These are phyloP conservation scores for Alternaria consortialis DNA, from an alignment of 2,329 filamentous ascomycete genomes.

Conservation along the genomic window DNA sequence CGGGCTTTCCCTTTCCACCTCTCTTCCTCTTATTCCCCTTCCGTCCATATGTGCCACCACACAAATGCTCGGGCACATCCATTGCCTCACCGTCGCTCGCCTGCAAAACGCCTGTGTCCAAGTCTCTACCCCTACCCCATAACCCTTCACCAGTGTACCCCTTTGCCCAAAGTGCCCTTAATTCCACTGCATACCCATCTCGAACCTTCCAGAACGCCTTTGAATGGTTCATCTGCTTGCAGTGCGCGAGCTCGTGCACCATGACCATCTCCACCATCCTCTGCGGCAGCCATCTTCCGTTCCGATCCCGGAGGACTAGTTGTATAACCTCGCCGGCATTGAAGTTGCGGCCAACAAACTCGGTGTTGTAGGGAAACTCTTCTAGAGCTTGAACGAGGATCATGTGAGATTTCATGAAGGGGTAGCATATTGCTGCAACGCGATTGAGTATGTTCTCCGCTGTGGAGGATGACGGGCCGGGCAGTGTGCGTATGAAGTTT, in stretches of 20 bases:
- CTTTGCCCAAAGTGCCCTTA: conserved; percentile 74
- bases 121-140: conserved; percentile 76
- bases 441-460: conserved; percentile 49
- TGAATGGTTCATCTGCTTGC: conserved; percentile 91
- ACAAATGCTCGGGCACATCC: conserved; percentile 68
- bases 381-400: conserved; percentile 68
- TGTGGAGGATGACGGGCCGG: conserved; percentile 59
- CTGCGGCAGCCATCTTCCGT: conserved; percentile 77
- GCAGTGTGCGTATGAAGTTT: conserved; percentile 83
- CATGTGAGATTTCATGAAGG: conserved; percentile 61
- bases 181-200: conserved; percentile 74
- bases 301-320: conserved; percentile 76
- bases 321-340: conserved; percentile 89
- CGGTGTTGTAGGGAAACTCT: conserved; percentile 80
- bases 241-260: conserved; percentile 91
- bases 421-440: conserved; percentile 74
- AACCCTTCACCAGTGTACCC: conserved; percentile 82
- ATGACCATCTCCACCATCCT: conserved; percentile 91
- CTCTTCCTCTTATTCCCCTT: conserved; percentile 62
- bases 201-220: conserved; percentile 82
- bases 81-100: conserved; percentile 32
- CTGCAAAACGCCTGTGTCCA: conserved; percentile 59
- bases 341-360: conserved; percentile 90
- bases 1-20: conserved; percentile 54
- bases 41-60: conserved; percentile 78